Conservation (phyloP, 306 rosid species). For the Lablab purpureus region DNA sequence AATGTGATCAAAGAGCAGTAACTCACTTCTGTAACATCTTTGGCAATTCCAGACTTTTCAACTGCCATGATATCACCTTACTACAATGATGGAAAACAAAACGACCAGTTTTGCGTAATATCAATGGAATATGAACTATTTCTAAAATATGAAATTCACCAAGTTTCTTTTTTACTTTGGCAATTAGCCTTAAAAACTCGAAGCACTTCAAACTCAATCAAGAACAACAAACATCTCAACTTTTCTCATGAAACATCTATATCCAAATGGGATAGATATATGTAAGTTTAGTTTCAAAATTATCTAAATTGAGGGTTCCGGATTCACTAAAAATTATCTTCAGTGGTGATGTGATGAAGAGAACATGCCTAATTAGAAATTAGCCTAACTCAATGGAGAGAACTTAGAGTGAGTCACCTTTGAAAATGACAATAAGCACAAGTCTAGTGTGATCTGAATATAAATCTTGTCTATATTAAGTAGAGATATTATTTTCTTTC, state of each 20-base stretch:
- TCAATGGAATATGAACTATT: not conserved
- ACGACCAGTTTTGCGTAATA: not conserved
- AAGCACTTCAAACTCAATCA: not conserved
- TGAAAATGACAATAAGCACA: not conserved
- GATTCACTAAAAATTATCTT: not conserved
- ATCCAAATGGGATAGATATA: not conserved
- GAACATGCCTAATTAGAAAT: not conserved
- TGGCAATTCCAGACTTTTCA: slow-evolving; percentile 62
- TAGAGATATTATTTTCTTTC: slow-evolving; percentile 1
- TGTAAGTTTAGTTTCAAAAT: not conserved
- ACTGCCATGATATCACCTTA: slow-evolving; percentile 60
- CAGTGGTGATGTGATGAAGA: slow-evolving; percentile 17
- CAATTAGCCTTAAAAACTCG: not conserved
- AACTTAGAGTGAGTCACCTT: slow-evolving; percentile 43
- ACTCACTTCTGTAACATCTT: slow-evolving; percentile 71
- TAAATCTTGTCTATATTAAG: not conserved
- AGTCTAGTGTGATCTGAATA: not conserved
- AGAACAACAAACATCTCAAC: not conserved
- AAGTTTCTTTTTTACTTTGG: not conserved
- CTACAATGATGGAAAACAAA: slow-evolving; percentile 35
- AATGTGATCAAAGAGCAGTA: not conserved
- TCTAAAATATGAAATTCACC: not conserved
- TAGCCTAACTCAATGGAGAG: not conserved
- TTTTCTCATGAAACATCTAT: not conserved
- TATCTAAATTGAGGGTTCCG: slow-evolving; percentile 19